Evolutionary conservation across 768 basidiomycete genomes (phyloP).

Genomic region (Podaxis pistillaris): DNA sequence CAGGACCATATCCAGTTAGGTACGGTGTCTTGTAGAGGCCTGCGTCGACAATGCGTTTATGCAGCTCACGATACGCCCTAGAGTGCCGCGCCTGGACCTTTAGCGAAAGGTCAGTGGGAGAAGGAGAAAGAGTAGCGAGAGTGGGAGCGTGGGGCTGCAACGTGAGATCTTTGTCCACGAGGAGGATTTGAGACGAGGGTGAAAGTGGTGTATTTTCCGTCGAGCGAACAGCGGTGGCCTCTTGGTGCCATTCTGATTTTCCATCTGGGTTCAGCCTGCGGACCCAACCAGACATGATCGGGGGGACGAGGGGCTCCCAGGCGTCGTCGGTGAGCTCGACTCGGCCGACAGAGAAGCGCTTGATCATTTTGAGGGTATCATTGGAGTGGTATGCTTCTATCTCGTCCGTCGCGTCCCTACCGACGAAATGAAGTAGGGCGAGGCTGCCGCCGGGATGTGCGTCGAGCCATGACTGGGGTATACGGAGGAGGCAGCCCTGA

Average conservation of each 20-base stretch:
- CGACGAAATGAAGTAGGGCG: conserved; percentile 91
- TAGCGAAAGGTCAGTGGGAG: conserved; percentile 52
- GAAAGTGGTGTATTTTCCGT: conserved; percentile 28
- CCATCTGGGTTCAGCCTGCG: conserved; percentile 39
- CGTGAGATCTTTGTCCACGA: conserved; percentile 45
- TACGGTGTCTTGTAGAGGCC: conserved; percentile 87
- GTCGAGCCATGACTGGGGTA: conserved; percentile 75
- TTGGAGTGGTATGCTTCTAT: conserved; percentile 87
- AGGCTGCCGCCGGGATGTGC: conserved; percentile 89
- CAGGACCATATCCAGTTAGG: conserved; percentile 86
- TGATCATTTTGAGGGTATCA: conserved; percentile 52
- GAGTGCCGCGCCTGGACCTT: conserved; percentile 66
- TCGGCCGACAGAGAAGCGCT: conserved; percentile 65
- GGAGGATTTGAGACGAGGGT: conserved; percentile 55
- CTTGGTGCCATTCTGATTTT: conserved; percentile 57
- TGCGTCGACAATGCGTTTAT: conserved; percentile 67
- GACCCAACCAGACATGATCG: conserved; percentile 83
- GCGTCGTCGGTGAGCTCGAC: conserved; percentile 56
- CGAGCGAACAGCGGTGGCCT: conserved; percentile 47
- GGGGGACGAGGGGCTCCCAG: conserved; percentile 84
- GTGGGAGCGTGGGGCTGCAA: conserved; percentile 30
- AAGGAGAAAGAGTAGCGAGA: conserved; percentile 49
- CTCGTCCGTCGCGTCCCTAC: conserved; percentile 93
- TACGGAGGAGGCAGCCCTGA: conserved; percentile 57
- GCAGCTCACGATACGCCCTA: conserved; percentile 77